Base-by-base conservation (phyloP, 257 asterid species). In the Solanum sejunctum region DNA sequence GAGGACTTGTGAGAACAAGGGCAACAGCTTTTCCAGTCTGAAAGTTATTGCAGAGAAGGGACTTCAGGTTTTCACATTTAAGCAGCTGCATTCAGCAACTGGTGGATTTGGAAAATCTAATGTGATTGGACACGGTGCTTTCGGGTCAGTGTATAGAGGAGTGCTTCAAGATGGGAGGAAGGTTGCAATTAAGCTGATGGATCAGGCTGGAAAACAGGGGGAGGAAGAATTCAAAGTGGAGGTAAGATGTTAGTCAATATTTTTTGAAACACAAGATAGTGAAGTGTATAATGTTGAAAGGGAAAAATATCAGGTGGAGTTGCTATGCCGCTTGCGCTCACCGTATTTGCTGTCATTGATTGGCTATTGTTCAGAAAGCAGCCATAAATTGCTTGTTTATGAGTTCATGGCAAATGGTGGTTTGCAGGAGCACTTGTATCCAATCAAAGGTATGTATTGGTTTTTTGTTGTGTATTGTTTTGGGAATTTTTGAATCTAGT, bases 401-500 rank as follows among this genome's bases (percentile, higher is more conserved):
- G 99, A 94, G 92, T 96, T 94, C 83, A 96, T 96, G 99, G 94
- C 92, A 60, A 94, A 96, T 86, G 99, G 98, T 67, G 98, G 99
- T 60, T 90, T 96, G 91, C 99, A 94, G 88, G 99, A 96, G 84
- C 97, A 94, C 85, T 86, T 96, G 92, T 93, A 96, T 91, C 96
- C 97, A 72, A 78, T 88, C 61, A 86, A 84, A 17, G 95, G 99
- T 95, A 87, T 86, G 64, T 23, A 23, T 18, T 47, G 81, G 73
- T 28, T 41, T 28, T 67, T 8, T 16, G 49, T 64, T 73, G 47
- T 15, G 10, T 11, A 72, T 28, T 18, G 41, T 60, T 57, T 83
- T 45, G 75, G 10, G 57, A 5, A n/a, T 72, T 9, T 49, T 43
- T 57, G 56, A 52, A 28, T 32, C 17, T 54, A 6, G 71, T 23